Conservation (phyloP, 345 rosid species). For the Rhodamnia rubescens region DNA sequence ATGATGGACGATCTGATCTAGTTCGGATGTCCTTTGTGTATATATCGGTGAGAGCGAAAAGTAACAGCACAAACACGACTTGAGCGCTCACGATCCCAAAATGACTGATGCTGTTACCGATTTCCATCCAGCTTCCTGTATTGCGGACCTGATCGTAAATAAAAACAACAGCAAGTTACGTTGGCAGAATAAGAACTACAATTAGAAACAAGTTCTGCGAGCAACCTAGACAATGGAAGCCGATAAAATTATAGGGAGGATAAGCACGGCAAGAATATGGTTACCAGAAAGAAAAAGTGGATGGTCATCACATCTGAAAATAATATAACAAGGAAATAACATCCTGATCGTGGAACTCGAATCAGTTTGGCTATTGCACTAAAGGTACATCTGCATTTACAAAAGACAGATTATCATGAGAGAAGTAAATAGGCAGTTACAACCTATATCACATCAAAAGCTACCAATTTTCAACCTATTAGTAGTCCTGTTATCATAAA, state of each 20-base stretch:
- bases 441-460: not conserved
- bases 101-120: slow-evolving; percentile 93
- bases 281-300: slow-evolving; percentile 96
- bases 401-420: not conserved
- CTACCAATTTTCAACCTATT: not conserved
- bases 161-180: not conserved
- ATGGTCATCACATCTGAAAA: slow-evolving; percentile 92
- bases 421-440: not conserved
- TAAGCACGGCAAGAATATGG: not conserved
- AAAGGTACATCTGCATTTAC: slow-evolving; percentile 66
- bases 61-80: slow-evolving; percentile 85
- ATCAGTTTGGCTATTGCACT: slow-evolving; percentile 83
- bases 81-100: slow-evolving; percentile 95
- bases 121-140: slow-evolving; percentile 99
- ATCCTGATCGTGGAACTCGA: slow-evolving; percentile 70
- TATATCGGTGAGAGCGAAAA: slow-evolving; percentile 73
- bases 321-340: slow-evolving; percentile 87
- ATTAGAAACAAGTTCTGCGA: not conserved
- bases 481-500: not conserved
- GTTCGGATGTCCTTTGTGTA: slow-evolving; percentile 67
- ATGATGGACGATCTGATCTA: slow-evolving; percentile 21
- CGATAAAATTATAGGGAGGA: not conserved
- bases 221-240: not conserved
- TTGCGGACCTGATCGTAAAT: slow-evolving; percentile 49
- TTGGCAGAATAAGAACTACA: not conserved